Base-by-base conservation (phyloP, 1,284 basidiomycete genomes). In the Tetrapyrgos nigripes region DNA sequence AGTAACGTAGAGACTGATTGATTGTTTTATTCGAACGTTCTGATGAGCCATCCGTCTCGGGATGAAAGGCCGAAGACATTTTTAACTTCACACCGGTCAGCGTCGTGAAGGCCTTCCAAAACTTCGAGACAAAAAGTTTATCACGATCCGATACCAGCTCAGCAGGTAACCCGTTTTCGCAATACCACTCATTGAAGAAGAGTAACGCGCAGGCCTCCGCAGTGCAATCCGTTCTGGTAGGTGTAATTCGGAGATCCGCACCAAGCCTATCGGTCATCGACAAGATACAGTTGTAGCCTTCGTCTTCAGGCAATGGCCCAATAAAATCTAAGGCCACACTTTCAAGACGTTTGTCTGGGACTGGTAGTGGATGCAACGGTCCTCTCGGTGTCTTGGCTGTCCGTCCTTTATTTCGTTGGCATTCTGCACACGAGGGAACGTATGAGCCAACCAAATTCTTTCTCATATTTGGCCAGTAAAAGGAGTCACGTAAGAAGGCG, bases 401-500 rank as follows among this genome's bases (percentile, higher is more conserved):
- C 0, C 27, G 37, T 0, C 31, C 35, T 19, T 72, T 73, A 23
- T 64, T 64, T 2, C 48, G 62, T 33, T 71, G 61, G 29, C 72
- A 74, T 1, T 63, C 58, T 4, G 63, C 57, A 58, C 77, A 79
- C 0, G 64, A 27, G 0, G 63, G 55, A 2, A 64, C 46, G 6
- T 74, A 64, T 0, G 44, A 8, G 2, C 61, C 8, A 9, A 64
- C 75, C 19, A 73, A 58, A 48, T 70, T 64, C 1, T 51, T 48
- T 0, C 64, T 51, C 68, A 72, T 79, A 28, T 69, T 65, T 0
- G 74, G 77, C 79, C 79, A 81, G 1, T n/a, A n/a, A n/a, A n/a
- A n/a, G n/a, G n/a, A n/a, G n/a, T n/a, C n/a, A n/a, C n/a, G n/a
- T n/a, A n/a, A n/a, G n/a, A n/a, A n/a, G n/a, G n/a, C n/a, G n/a